Conservation (phyloP, 306 rosid species). For the Ochetophila trinervis region DNA sequence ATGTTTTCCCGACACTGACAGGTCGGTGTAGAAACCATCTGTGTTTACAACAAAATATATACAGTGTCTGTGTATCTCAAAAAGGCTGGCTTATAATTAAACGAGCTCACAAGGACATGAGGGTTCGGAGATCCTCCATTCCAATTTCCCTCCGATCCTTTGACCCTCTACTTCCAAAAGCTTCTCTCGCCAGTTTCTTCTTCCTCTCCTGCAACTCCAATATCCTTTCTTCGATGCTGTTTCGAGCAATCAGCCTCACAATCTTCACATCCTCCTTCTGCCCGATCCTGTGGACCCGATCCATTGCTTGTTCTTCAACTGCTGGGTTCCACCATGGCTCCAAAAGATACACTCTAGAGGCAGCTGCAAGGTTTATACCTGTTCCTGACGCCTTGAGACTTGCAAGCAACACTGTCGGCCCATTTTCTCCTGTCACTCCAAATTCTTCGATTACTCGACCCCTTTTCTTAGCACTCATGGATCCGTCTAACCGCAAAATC, state of each 20-base stretch:
- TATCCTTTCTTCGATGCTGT: constrained; percentile 68
- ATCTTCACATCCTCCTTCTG: constrained; percentile 71
- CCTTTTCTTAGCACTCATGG: constrained; percentile 66
- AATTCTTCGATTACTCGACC: constrained; percentile 58
- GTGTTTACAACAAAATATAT: background rate
- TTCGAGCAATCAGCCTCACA: constrained; percentile 59
- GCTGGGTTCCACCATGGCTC: constrained; percentile 98
- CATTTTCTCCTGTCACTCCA: constrained; percentile 26
- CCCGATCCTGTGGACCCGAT: constrained; percentile 79
- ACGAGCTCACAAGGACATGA: constrained; percentile 38
- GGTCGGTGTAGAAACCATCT: background rate
- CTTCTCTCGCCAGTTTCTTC: constrained; percentile 43
- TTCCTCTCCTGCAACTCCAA: constrained; percentile 59
- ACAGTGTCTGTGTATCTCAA: background rate
- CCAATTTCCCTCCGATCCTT: constrained; percentile 40
- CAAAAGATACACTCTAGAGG: constrained; percentile 67
- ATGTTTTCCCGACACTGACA: too few relatives aligned
- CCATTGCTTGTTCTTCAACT: constrained; percentile 90
- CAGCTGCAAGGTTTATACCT: constrained; percentile 77
- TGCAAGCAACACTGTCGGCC: constrained; percentile 65
- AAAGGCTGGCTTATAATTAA: too few relatives aligned
- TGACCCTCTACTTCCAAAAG: constrained; percentile 30
- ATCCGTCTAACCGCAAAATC: constrained; percentile 60
- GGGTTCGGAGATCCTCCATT: constrained; percentile 46
- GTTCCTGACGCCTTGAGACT: constrained; percentile 75